These are phyloP conservation scores for Lactarius vividus DNA, from an alignment of 768 basidiomycete species.

Conservation along the genomic window DNA sequence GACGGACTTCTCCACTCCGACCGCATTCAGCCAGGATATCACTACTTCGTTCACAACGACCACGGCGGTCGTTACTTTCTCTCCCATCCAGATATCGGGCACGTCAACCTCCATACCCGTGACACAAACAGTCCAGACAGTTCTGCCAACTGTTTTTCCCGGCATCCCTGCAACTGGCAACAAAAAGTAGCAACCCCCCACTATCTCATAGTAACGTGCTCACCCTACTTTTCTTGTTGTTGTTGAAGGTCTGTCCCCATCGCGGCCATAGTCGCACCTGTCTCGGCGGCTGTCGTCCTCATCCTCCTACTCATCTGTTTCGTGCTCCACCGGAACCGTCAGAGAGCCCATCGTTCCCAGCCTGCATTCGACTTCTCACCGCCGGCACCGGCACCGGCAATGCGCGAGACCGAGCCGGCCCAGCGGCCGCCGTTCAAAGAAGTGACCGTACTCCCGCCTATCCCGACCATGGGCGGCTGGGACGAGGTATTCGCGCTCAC, in stretches of 20 bases:
- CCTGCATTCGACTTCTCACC: background rate
- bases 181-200: background rate
- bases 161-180: background rate
- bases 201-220: background rate
- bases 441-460: background rate
- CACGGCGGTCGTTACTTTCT: background rate
- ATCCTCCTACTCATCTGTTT: background rate
- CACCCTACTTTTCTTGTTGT: background rate
- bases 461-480: background rate
- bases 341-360: background rate
- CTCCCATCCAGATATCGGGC: conserved; percentile 2
- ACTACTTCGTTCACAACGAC: background rate
- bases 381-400: background rate
- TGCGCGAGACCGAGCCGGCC: background rate
- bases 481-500: background rate
- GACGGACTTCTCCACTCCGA: background rate
- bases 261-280: conserved; percentile 12
- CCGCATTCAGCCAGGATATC: no score
- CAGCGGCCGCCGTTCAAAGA: background rate
- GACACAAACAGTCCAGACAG: background rate
- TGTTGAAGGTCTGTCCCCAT: conserved; percentile 8
- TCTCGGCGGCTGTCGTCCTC: background rate
- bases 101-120: background rate
- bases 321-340: background rate
- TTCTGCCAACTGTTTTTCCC: background rate